Percentiles rank a stretch among this genome's conserved stretches.
Evolutionary conservation across 108 stramenopile species (phyloP).

Genomic region (Pseudonitzschia multiseries): DNA sequence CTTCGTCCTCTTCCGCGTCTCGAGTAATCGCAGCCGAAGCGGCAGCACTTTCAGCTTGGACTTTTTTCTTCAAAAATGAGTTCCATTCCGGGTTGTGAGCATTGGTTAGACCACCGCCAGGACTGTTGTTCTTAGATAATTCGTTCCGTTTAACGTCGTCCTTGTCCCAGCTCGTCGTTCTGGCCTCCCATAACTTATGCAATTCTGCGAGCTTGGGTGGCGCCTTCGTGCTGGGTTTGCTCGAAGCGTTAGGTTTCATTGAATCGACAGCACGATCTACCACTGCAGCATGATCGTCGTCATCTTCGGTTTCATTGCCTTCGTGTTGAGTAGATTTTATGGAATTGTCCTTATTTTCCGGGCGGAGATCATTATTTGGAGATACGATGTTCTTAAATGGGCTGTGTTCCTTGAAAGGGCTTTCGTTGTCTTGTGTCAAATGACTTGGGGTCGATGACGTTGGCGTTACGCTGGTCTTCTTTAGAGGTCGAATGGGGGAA

Average conservation of each 20-base stretch:
- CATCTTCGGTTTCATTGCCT: neutral
- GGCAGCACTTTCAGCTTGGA: slow-evolving; percentile 28
- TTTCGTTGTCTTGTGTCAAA: neutral
- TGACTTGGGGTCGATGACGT: neutral
- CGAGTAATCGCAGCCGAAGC: slow-evolving; percentile 15
- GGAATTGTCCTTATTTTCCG: too few species aligned
- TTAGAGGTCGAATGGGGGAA: slow-evolving; percentile 33
- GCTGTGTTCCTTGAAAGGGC: neutral
- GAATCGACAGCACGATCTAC: neutral
- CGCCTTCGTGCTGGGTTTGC: neutral
- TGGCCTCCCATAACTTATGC: slow-evolving; percentile 27
- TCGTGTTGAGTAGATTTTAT: neutral
- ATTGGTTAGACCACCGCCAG: neutral
- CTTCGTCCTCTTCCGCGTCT: slow-evolving; percentile 3
- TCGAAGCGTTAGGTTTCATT: neutral
- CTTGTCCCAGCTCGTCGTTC: slow-evolving; percentile 8
- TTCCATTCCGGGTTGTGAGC: slow-evolving; percentile 48
- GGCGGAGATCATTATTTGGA: neutral
- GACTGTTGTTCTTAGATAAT: neutral
- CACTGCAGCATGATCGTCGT: slow-evolving; percentile 1
- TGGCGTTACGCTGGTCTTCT: neutral
- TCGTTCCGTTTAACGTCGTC: neutral
- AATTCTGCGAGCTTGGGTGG: slow-evolving; percentile 13
- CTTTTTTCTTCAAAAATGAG: slow-evolving; percentile 45
- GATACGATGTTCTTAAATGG: neutral